These are phyloP conservation scores for Saccharum officinarum DNA, from an alignment of 176 grass and related monocot genomes.

Conservation along the genomic window DNA sequence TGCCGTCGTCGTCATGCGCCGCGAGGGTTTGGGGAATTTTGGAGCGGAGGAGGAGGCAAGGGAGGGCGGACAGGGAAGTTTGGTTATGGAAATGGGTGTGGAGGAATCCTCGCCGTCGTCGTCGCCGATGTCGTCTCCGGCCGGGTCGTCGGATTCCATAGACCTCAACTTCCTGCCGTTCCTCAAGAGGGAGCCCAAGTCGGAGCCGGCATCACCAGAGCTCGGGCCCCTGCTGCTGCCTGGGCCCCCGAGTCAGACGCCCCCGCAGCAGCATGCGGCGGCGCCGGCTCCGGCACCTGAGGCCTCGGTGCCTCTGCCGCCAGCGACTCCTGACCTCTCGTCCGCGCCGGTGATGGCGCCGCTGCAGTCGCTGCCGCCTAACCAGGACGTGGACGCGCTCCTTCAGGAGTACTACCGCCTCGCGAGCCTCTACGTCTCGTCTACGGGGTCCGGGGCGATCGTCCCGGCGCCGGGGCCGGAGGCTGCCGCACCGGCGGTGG, in stretches of 20 bases:
- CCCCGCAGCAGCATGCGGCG: background rate
- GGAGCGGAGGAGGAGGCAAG: background rate
- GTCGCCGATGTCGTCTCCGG: conserved; percentile 34
- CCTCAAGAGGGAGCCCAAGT: conserved; percentile 56
- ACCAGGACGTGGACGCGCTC: conserved; percentile 62
- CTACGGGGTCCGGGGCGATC: conserved; percentile 32
- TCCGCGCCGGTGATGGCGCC: conserved; percentile 49
- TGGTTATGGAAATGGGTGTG: conserved; percentile 31
- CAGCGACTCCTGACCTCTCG: conserved; percentile 37
- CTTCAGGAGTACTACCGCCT: conserved; percentile 73
- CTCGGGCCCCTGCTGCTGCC: conserved; percentile 48
- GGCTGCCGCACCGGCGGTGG: conserved; percentile 19
- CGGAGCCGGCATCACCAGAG: conserved; percentile 51
- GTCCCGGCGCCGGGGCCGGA: conserved; percentile 41
- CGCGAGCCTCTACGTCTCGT: conserved; percentile 54
- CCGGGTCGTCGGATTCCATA: conserved; percentile 41
- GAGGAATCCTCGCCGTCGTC: conserved; percentile 35
- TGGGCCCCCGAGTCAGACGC: background rate
- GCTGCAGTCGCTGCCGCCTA: conserved; percentile 53
- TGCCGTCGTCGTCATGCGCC: background rate
- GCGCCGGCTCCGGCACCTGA: background rate
- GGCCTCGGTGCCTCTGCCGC: conserved; percentile 1
- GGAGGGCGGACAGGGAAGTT: background rate
- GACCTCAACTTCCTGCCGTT: conserved; percentile 66
- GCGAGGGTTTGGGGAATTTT: conserved; percentile 16